phyloP scores from a whole-genome alignment of 306 rosid genomes.

The Vicia faba region DNA sequence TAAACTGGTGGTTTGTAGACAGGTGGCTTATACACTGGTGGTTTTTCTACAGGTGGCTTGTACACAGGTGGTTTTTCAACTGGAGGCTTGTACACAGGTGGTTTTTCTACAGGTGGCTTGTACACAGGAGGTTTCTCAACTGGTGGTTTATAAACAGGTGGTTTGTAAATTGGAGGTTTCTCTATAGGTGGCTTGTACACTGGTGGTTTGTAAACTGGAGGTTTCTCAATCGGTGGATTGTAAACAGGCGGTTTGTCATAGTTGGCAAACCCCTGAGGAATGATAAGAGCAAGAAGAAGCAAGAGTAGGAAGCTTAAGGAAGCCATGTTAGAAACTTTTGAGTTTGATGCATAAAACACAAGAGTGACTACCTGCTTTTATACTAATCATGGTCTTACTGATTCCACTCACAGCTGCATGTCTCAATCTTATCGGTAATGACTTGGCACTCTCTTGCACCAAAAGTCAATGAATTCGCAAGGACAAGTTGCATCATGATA shows the following conservation, averaged over 20 bases:
- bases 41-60: no score
- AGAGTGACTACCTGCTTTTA: not conserved
- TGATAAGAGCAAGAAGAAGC: conserved; percentile 26
- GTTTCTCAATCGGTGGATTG: not conserved
- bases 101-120: no score
- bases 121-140: no score
- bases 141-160: no score
- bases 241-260: not conserved
- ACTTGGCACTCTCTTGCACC: not conserved
- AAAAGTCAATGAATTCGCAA: not conserved
- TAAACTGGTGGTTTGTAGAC: no score
- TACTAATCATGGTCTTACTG: not conserved
- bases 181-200: no score
- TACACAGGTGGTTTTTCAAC: no score
- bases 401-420: not conserved
- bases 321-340: conserved; percentile 22
- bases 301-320: conserved; percentile 7
- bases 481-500: no score
- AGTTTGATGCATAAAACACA: not conserved
- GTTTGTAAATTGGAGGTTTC: no score
- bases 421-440: not conserved
- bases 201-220: no score
- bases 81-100: no score
- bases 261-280: conserved; percentile 30
- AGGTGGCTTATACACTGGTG: no score